Base-by-base conservation (phyloP, 2,329 filamentous ascomycete species). In the Trichoderma sp. region DNA sequence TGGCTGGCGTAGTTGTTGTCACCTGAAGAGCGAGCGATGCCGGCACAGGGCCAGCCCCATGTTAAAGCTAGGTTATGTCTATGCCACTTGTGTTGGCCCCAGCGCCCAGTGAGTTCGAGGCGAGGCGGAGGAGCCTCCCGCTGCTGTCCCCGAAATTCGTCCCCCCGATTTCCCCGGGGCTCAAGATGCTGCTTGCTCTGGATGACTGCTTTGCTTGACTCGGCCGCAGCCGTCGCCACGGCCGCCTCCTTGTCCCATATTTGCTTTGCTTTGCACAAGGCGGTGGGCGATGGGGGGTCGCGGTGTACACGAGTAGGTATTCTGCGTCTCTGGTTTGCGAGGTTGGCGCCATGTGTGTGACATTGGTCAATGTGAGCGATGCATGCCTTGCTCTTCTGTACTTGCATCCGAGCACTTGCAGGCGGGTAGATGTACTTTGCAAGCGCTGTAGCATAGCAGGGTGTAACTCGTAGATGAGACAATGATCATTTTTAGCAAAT, bases 1-100 rank as follows among this genome's bases (percentile, higher is more conserved):
- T 34, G 55, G 28, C 55, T 32, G 55, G 55, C 55, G 17, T 15
- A 53, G 26, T 58, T 15, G 36, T 36, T 39, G 65, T 68, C 65
- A 68, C 65, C 65, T 68, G 65, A 68, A 68, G 36, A 13, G 65
- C 65, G 53, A 68, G 65, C 65, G 65, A 68, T 68, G 65, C 65
- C 65, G 65, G 65, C 65, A 39, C 20, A 12, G n/a, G 47, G 12
- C 47, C 30, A 6, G 26, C 26, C 17, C 65, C 63, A 55, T 66
- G 64, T 36, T n/a, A 20, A 28, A 23, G 36, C 65, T 23, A 59
- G 39, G 50, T 43, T 28, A 32, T 32, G 62, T 26, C 62, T 39
- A 23, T 65, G 61, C 61, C 59, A 23, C 59, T 26, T 23, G 59
- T 15, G 23, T 36, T 62, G 20, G 59, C 20, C n/a, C 32, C 36